Evolutionary conservation across 2,329 filamentous ascomycete genomes (phyloP).

Genomic region (Knoxdaviesia capensis): DNA sequence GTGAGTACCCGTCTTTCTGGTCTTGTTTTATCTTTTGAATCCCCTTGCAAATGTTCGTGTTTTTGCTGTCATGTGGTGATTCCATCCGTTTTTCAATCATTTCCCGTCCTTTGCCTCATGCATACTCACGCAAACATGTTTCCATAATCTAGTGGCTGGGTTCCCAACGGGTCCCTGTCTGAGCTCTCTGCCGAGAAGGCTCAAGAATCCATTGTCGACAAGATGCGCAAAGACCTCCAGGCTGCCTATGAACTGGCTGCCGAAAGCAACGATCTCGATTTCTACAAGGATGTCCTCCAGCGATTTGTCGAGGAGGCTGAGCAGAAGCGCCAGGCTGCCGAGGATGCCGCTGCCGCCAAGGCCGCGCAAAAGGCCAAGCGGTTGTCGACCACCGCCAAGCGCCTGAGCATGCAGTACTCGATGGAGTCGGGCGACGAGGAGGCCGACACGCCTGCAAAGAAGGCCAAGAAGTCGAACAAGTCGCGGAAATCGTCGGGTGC

Average conservation of each 20-base stretch:
- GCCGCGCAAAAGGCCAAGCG: slow-evolving; percentile 13
- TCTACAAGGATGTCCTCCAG: slow-evolving; percentile 66
- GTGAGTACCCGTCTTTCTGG: slow-evolving; percentile 34
- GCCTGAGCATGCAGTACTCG: not conserved
- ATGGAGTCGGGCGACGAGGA: slow-evolving; percentile 3
- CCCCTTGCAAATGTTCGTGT: not conserved
- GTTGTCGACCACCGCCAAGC: not conserved
- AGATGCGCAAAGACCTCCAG: slow-evolving; percentile 62
- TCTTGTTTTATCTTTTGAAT: not conserved
- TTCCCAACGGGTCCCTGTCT: slow-evolving; percentile 63
- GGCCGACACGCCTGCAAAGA: slow-evolving; percentile 13
- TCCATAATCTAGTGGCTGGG: slow-evolving; percentile 53
- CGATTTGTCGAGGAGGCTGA: slow-evolving; percentile 47
- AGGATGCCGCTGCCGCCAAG: slow-evolving; percentile 22
- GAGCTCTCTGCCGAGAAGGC: slow-evolving; percentile 59
- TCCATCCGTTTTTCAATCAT: not conserved
- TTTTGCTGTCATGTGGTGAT: not conserved
- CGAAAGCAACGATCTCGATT: slow-evolving; percentile 54
- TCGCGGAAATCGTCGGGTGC: slow-evolving; percentile 25
- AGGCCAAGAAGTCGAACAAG: slow-evolving; percentile 6
- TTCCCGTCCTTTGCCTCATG: slow-evolving; percentile 1
- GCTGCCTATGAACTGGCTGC: slow-evolving; percentile 64
- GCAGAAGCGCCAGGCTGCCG: slow-evolving; percentile 28
- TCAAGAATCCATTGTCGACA: slow-evolving; percentile 46
- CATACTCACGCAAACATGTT: slow-evolving; percentile 3